Base-by-base conservation (phyloP, 2,329 filamentous ascomycete species). In the Passalora sequoiae region DNA sequence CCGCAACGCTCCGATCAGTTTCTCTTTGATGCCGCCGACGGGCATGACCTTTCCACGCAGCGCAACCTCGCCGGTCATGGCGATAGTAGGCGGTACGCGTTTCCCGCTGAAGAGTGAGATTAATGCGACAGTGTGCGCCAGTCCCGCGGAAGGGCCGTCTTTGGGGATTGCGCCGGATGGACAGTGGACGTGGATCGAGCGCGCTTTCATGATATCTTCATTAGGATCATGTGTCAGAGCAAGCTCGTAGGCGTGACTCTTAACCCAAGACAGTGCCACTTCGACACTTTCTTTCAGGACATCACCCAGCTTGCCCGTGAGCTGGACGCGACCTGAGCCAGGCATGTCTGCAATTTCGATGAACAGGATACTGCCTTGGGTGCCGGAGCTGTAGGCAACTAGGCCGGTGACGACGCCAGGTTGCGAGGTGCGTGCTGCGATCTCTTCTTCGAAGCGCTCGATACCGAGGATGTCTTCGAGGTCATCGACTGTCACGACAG, bases 281-380 rank as follows among this genome's bases (percentile, higher is more conserved):
- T 97, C 91, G 30, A 97, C 92, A 51, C 84, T 91, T 68, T 98
- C 92, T 68, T 97, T 97, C 46, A 98, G 80, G 21, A 98, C 92
- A 57, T 96, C 89, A 51, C 92, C 92, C 5, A 98, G 80, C 65
- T 94, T 97, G 49, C 92, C 92, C 1, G 92, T 98, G 19, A 98
- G 80, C 68, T 97, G 92, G 25, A 98, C 88, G 40, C 84, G 83
- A 24, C 92, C 92, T 44, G 80, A 83, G 31, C 92, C 92, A 0
- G 92, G 92, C 89, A 97, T 97, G 62, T 95, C 89, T 8, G 91
- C 88, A 32, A 96, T 88, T 68, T 98, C 92, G 58, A 98, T 98
- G 73, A 98, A 98, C 43, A 98, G 76, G 59, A 98, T 98, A 61
- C 86, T 89, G 50, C 92, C 92, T 64, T 96, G 91, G 36, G 89